These are phyloP conservation scores for Ustilago trichophora DNA, from an alignment of 1,284 basidiomycete genomes.

Conservation along the genomic window DNA sequence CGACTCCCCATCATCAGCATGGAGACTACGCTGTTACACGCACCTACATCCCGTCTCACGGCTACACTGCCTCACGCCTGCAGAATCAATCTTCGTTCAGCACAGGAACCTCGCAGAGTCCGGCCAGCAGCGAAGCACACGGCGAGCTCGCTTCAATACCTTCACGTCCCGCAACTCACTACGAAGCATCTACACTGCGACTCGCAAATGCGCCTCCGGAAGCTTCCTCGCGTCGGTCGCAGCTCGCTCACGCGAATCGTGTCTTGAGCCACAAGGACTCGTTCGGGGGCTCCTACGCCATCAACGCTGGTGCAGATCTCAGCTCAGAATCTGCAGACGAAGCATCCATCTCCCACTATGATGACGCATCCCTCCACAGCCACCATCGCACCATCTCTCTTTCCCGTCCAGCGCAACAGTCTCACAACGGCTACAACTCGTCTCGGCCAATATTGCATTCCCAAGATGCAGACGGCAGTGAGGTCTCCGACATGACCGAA, in stretches of 20 bases:
- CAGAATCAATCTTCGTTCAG: slow-evolving; percentile 39
- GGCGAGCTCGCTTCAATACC: slow-evolving; percentile 21
- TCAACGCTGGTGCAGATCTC: slow-evolving; percentile 9
- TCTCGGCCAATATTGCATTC: not conserved
- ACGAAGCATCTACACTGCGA: slow-evolving; percentile 9
- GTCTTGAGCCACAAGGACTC: slow-evolving; percentile 44
- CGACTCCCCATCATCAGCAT: slow-evolving; percentile 25
- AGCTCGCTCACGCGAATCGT: slow-evolving; percentile 20
- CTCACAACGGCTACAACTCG: not conserved
- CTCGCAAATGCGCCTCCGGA: slow-evolving; percentile 15
- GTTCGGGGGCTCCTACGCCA: slow-evolving; percentile 34
- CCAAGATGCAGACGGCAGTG: not conserved
- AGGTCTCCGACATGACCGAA: slow-evolving; percentile 16
- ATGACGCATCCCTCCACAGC: slow-evolving; percentile 1
- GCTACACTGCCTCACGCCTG: slow-evolving; percentile 17
- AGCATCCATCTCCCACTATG: not conserved
- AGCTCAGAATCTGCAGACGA: slow-evolving; percentile 23
- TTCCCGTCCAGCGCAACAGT: slow-evolving; percentile 15
- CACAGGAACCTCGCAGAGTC: slow-evolving; percentile 24
- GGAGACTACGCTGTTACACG: slow-evolving; percentile 28
- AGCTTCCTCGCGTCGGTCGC: slow-evolving; percentile 9
- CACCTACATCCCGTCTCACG: slow-evolving; percentile 27
- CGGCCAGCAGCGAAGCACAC: slow-evolving; percentile 33
- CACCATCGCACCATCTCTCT: slow-evolving; percentile 26
- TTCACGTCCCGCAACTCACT: slow-evolving; percentile 11